Conservation (phyloP, 305 asterid species). For the Fraxinus platypoda region DNA sequence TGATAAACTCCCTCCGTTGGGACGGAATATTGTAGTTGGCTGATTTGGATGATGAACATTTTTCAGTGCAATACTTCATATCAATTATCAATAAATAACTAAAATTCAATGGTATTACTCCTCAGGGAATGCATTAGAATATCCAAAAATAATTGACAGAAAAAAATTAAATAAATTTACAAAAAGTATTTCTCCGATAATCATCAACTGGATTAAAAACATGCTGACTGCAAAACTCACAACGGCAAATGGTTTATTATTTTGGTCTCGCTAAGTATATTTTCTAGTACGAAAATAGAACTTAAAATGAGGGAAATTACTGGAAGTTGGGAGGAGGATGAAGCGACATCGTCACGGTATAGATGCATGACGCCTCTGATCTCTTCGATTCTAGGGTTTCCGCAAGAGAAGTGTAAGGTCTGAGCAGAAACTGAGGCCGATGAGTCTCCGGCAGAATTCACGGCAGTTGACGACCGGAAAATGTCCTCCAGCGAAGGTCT, state of each 20-base stretch:
- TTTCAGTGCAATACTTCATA: background rate
- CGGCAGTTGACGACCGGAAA: constrained; percentile 24
- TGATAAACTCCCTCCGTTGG: background rate
- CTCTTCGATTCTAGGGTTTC: constrained; percentile 97
- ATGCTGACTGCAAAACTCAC: background rate
- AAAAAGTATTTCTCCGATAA: background rate
- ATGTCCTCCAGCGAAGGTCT: constrained; percentile 39
- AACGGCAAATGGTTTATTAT: background rate
- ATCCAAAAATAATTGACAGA: background rate
- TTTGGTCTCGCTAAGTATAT: background rate
- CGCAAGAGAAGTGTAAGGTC: constrained; percentile 73
- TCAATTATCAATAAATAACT: background rate
- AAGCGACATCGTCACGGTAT: constrained; percentile 43
- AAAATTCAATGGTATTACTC: background rate
- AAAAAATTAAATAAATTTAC: background rate
- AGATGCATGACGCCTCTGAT: constrained; percentile 87
- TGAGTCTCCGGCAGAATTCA: constrained; percentile 32
- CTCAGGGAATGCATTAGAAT: background rate
- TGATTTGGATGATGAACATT: background rate
- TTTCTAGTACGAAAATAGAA: background rate
- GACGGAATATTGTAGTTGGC: background rate
- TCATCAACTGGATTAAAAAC: background rate
- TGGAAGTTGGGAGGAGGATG: constrained; percentile 53
- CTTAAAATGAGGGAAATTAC: constrained; percentile 24
- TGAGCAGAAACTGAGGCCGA: constrained; percentile 39